Evolutionary conservation across 768 basidiomycete species (phyloP).

Genomic region (Russula compacta): DNA sequence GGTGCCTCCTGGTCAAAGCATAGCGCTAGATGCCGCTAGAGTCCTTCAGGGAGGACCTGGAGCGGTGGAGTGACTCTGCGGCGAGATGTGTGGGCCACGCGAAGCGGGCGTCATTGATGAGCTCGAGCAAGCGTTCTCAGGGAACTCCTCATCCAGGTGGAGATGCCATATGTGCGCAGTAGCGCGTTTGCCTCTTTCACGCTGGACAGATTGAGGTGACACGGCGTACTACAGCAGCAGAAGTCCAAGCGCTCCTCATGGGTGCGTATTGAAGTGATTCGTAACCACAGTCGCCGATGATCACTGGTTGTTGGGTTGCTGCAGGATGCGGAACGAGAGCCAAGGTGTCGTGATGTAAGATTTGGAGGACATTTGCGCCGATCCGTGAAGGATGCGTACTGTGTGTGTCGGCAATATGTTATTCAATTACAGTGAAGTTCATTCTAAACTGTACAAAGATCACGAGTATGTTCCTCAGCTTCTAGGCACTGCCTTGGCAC

Average conservation of each 20-base stretch:
- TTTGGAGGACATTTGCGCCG: conserved; percentile 12
- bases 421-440: conserved; percentile 12
- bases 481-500: no score
- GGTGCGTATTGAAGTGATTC: conserved; percentile 58
- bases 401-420: conserved; percentile 10
- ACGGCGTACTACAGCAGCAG: conserved; percentile 50
- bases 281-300: conserved; percentile 64
- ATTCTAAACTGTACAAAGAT: no score
- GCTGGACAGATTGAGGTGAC: conserved; percentile 69
- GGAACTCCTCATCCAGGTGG: conserved; percentile 52
- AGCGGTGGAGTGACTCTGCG: conserved; percentile 26
- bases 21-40: conserved; percentile 65
- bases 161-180: conserved; percentile 65
- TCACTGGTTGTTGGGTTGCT: conserved; percentile 49
- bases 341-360: conserved; percentile 14
- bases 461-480: no score
- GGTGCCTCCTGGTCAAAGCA: conserved; percentile 75
- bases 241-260: conserved; percentile 54
- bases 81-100: conserved; percentile 71
- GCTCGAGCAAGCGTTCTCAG: conserved; percentile 62
- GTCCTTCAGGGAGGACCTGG: neutral
- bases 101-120: conserved; percentile 65
- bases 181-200: conserved; percentile 50
- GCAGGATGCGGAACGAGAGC: conserved; percentile 13
- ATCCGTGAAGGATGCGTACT: conserved; percentile 14